Evolutionary conservation across 495 filamentous ascomycete genomes (phyloP), one percentile per base, ranked within the genome.

Genomic region (Penicillium robsamsonii): DNA sequence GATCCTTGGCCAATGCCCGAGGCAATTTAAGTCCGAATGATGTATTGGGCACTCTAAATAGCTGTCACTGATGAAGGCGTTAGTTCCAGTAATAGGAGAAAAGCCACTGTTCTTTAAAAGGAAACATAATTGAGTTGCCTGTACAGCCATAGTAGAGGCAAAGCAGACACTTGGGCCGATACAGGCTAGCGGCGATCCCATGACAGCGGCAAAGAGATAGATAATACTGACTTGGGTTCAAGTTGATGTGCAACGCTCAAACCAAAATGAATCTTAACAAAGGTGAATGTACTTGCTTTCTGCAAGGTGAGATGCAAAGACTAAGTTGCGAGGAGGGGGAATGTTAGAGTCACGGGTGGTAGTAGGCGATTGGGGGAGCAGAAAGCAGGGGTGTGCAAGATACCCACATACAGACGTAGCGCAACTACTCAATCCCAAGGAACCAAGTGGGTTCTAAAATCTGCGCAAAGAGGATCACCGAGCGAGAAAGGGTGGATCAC

Each of bases 391-490:
- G 55, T 55, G 57, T 51, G 37, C 51, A 44, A 48, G 43, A 58
- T 64, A 64, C 60, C 65, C 65, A 66, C 60, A 22, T 44, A 56
- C 20, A 41, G 56, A 50, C 38, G 50, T 60, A 62, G 56, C 44
- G 55, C 42, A 38, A 54, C 60, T 53, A 57, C 20, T 45, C 45
- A 18, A 50, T 43, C 31, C 64, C 53, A 57, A 53, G 52, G 55
- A 51, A 33, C 50, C 35, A 46, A 20, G 62, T 67, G 65, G 63
- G 40, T 63, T 63, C 51, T 55, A 46, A 25, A 63, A 42, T 59
- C 37, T 50, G 62, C 57, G 49, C 46, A 46, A 61, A 52, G 55
- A 60, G 62, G 57, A 62, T 56, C 51, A 43, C 51, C 46, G 46
- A 46, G 44, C 22, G 50, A 46, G 47, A 45, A 41, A 37, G 20